Base-by-base conservation (phyloP, 2,329 filamentous ascomycete species). In the Chalaropsis thielavioides region DNA sequence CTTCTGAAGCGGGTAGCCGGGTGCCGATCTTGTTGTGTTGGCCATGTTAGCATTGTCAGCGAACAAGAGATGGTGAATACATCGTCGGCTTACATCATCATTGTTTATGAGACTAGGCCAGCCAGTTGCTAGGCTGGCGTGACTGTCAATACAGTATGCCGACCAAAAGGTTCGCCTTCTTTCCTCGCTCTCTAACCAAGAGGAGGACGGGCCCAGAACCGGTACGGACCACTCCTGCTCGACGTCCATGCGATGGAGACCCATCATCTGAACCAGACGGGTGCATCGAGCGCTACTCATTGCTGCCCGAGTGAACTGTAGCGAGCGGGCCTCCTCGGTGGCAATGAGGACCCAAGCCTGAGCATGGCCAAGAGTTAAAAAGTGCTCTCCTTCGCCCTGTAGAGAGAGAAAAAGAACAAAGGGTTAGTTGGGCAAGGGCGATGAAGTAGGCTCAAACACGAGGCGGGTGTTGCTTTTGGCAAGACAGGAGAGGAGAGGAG, bases 151-250 rank as follows among this genome's bases (percentile, higher is more conserved):
- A 69, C 86, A 88, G 71, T 92, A 96, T 0, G 85, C 81, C 69
- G 86, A 83, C 92, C 92, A 96, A 70, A 96, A 95, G 0, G 88
- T 86, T 69, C 92, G 81, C 66, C 92, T 81, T 62, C 92, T 81
- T 74, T 97, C 92, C 67, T 81, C 79, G 22, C 78, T 68, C 68
- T 96, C 92, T 0, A 83, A 85, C 90, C 90, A 95, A 71, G 90
- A 89, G 69, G 81, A 83, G 0, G 90, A 80, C 1, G 89, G 86
- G 2, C 83, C 78, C 7, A 96, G 72, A 54, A 86, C 87, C 64
- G 90, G 88, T 68, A 92, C 89, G 49, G 89, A 81, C 64, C 87
- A 84, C 13, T 85, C 72, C 0, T 80, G 80, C 0, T 77, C 74
- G 4, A 83, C 84, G 72, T 95, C 90, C 44, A 95, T 73, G 31